Evolutionary conservation across 768 basidiomycete genomes (phyloP), one percentile per base, ranked within the genome.

Genomic region (Phallus indusiatus): DNA sequence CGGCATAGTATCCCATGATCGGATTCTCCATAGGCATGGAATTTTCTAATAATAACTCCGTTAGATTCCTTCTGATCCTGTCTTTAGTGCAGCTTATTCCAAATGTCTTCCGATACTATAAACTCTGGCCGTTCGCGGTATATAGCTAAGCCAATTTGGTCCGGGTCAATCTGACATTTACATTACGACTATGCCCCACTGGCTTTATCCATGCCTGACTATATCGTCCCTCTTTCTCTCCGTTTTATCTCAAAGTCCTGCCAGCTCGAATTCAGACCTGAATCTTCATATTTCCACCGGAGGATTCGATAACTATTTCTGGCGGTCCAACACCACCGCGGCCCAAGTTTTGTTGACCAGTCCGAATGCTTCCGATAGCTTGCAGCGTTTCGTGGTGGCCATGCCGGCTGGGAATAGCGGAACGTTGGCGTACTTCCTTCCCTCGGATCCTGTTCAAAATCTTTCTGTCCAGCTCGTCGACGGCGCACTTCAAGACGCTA

Each of bases 371-470:
- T 61, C 66, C 3, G 60, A 61, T 11, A 64, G 56, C 22, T 67
- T 68, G 10, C 67, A 71, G 5, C 67, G 76, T 14, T 66, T 77
- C 42, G 75, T 78, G 35, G 71, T 70, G 3, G 76, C 75, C 28
- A 69, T 76, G 46, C 76, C 76, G 22, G 72, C 75, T 33, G 76
- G 75, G 9, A 78, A 77, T 62, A 73, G 74, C 9, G 76, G 76
- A 2, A 72, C 73, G 4, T 62, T 75, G 35, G 67, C 72, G 1
- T 77, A 75, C 64, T 77, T 77, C 60, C 64, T 78, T 4, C 74
- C 76, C 0, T 10, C 59, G 4, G 66, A 66, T 53, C 18, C 62
- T 62, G 8, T 53, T 28, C n/a, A 59, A 22, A 16, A 24, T 18
- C 34, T 67, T 12, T 49, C 61, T 16, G 65, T 71, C 11, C 62